phyloP scores from a whole-genome alignment of 345 rosid genomes.

The Capsella bursapastoris region DNA sequence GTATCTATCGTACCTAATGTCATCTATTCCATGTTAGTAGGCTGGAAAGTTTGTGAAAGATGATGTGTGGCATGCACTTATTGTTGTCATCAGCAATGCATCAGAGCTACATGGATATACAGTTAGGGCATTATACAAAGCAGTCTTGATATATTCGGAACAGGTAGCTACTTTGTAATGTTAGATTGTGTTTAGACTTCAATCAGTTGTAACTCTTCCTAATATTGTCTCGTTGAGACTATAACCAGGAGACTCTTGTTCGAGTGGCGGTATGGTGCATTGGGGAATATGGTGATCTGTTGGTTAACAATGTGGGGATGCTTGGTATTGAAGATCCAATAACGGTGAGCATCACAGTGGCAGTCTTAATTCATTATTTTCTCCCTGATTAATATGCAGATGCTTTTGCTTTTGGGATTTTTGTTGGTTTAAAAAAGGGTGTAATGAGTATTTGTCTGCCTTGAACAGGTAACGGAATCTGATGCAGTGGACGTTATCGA shows the following conservation, averaged over 20 bases:
- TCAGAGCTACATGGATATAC: conserved; percentile 95
- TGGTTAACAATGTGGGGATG: conserved; percentile 89
- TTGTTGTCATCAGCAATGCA: conserved; percentile 94
- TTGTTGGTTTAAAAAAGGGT: conserved; percentile 4
- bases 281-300: conserved; percentile 97
- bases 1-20: conserved; percentile 41
- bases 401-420: conserved; percentile 17
- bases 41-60: conserved; percentile 98
- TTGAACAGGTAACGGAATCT: conserved; percentile 82
- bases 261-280: conserved; percentile 98
- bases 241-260: conserved; percentile 83
- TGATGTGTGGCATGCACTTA: conserved; percentile 97
- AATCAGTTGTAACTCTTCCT: conserved; percentile 27
- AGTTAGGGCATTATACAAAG: conserved; percentile 84
- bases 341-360: conserved; percentile 63
- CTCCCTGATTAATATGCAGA: conserved; percentile 11
- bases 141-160: conserved; percentile 73
- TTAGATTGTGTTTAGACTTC: conserved; percentile 26
- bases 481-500: conserved; percentile 91
- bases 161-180: conserved; percentile 61
- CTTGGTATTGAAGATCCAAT: conserved; percentile 86
- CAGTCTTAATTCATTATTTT: conserved; percentile 13
- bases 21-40: conserved; percentile 59
- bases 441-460: conserved; percentile 39
- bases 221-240: conserved; percentile 35